Evolutionary conservation across 345 rosid species (phyloP).

Genomic region (Pelargonium nanum): DNA sequence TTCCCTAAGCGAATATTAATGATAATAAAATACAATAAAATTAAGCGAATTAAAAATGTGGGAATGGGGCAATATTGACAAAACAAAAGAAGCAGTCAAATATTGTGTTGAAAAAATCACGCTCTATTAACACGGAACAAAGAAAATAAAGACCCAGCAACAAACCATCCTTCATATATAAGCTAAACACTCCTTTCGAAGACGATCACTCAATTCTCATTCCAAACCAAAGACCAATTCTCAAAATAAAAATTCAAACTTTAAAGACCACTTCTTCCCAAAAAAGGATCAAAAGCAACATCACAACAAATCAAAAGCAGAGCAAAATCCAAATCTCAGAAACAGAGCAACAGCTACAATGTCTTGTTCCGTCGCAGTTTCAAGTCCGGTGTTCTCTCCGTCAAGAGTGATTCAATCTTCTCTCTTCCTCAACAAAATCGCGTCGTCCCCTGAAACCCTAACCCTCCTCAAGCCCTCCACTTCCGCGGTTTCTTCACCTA

Average conservation of each 20-base stretch:
- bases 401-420: slow-evolving; percentile 28
- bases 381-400: slow-evolving; percentile 74
- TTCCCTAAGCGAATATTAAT: no score
- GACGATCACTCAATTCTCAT: no score
- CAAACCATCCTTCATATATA: no score
- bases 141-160: no score
- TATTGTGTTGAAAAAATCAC: neutral
- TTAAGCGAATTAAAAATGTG: no score
- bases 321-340: slow-evolving; percentile 4
- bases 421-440: slow-evolving; percentile 39
- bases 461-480: slow-evolving; percentile 41
- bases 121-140: neutral
- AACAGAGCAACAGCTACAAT: slow-evolving; percentile 16
- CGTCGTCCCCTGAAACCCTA: slow-evolving; percentile 21
- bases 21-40: no score
- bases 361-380: slow-evolving; percentile 67
- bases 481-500: slow-evolving; percentile 24
- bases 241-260: neutral
- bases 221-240: neutral
- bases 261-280: no score
- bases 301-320: neutral
- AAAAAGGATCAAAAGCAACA: neutral
- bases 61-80: no score
- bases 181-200: no score
- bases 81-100: no score